These are phyloP conservation scores for Malus sieversii DNA, from an alignment of 306 rosid genomes.

Conservation along the genomic window DNA sequence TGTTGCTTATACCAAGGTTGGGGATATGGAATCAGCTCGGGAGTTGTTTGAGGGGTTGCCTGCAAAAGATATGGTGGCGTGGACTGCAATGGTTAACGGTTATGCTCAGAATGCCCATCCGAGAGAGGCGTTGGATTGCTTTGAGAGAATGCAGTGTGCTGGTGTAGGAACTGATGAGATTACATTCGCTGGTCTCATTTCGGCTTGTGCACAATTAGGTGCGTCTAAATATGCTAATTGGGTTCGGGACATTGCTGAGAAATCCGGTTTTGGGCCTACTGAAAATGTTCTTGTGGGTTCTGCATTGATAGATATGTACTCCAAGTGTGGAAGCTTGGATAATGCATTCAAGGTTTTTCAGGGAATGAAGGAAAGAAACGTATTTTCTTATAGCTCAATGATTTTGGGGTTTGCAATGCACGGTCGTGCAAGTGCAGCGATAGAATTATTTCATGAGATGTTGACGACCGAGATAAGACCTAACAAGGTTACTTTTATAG, in stretches of 20 bases:
- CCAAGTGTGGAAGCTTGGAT: constrained; percentile 66
- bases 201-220: constrained; percentile 80
- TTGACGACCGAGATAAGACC: constrained; percentile 55
- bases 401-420: constrained; percentile 71
- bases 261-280: constrained; percentile 34
- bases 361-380: constrained; percentile 56
- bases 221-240: constrained; percentile 43
- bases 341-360: constrained; percentile 54
- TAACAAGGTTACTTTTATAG: constrained; percentile 63
- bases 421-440: constrained; percentile 51
- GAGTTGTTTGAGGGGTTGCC: constrained; percentile 56
- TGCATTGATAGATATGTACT: constrained; percentile 71
- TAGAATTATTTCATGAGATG: constrained; percentile 69
- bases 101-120: constrained; percentile 76
- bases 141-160: constrained; percentile 30
- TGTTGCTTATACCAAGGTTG: constrained; percentile 51
- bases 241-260: constrained; percentile 55
- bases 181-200: constrained; percentile 56
- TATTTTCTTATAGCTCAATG: constrained; percentile 75
- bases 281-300: constrained; percentile 75
- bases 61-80: constrained; percentile 66
- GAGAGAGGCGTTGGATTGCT: constrained; percentile 49
- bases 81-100: constrained; percentile 82
- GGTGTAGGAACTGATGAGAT: constrained; percentile 54
- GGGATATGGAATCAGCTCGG: constrained; percentile 51